Percentiles rank a stretch among this genome's conserved stretches.
Evolutionary conservation across 768 basidiomycete species (phyloP).

Genomic region (Trametes meyenii): DNA sequence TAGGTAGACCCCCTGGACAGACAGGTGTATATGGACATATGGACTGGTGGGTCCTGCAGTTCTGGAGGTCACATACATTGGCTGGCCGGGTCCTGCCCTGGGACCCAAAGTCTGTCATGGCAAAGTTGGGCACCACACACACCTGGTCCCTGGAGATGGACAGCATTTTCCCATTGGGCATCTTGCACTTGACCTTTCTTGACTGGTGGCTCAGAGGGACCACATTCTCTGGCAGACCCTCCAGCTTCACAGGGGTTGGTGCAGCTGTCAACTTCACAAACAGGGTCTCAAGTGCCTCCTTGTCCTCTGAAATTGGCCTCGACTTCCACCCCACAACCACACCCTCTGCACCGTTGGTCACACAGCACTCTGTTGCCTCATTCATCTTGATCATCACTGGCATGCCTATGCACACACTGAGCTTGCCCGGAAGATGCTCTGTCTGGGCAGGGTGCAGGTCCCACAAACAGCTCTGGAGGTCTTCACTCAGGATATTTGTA

Average conservation of each 20-base stretch:
- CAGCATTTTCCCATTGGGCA: slow-evolving; percentile 19
- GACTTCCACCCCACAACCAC: slow-evolving; percentile 25
- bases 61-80: slow-evolving; percentile 4
- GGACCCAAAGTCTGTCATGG: slow-evolving; percentile 32
- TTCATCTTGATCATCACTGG: slow-evolving; percentile 1
- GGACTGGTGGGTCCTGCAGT: slow-evolving; percentile 24
- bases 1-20: slow-evolving; percentile 24
- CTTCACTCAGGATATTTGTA: too few relatives aligned
- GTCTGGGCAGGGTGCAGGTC: background rate
- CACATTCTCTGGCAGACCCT: slow-evolving; percentile 28
- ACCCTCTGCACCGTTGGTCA: slow-evolving; percentile 26
- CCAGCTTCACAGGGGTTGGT: slow-evolving; percentile 17
- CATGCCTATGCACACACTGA: background rate
- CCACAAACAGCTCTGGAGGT: too few relatives aligned
- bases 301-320: background rate
- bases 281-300: slow-evolving; percentile 21
- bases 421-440: slow-evolving; percentile 9
- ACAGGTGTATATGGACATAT: slow-evolving; percentile 29
- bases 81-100: slow-evolving; percentile 27
- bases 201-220: slow-evolving; percentile 22
- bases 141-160: slow-evolving; percentile 22
- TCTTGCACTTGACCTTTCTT: slow-evolving; percentile 11
- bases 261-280: slow-evolving; percentile 26
- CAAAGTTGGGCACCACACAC: slow-evolving; percentile 28
- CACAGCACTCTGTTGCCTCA: slow-evolving; percentile 6